Base-by-base conservation (phyloP, 2,329 filamentous ascomycete species). In the Periconia sp. region DNA sequence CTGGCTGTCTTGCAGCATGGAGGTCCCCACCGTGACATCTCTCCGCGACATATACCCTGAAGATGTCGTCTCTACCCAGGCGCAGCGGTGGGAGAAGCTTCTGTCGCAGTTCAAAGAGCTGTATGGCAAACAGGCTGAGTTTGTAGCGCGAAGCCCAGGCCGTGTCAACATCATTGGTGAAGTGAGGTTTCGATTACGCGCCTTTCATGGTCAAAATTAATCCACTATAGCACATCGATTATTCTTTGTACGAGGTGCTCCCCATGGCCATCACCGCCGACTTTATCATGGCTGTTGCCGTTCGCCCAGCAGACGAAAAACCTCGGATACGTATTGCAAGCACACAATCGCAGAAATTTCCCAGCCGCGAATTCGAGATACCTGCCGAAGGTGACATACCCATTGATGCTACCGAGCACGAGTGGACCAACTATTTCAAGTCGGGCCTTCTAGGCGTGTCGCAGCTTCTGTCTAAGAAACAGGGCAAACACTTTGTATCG, bases 371-470 rank as follows among this genome's bases (percentile, higher is more conserved):
- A 63, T 95, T 97, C 70, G 81, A 85, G 44, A 82, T 97, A 9
- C 84, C 89, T 2, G 60, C 71, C n/a, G 75, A 79, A 50, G 79
- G 78, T 43, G 76, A 78, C n/a, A 75, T 81, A 15, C 70, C 76
- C 11, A 96, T 99, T 65, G 92, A 97, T 73, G 84, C 91, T 8
- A 86, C 85, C 17, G 84, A 88, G 62, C 89, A 95, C 61, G 92
- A 97, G 76, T 99, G 94, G 94, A 90, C 91, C 53, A 99, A 97
- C 74, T 99, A 99, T 81, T 97, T 99, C 84, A 95, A 94, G 78
- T 90, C 91, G 50, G 94, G 94, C 0, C 80, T 97, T 47, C 81
- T 85, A 35, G 94, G 92, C 30, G 93, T 93, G 1, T 77, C 96
- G 52, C 84, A 90, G 64, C 80, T 96, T 54, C 78, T 99, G 59